A percentile compares a stretch with the other conserved stretches of the same genome.
These are phyloP conservation scores for Lentinula boryana DNA, from an alignment of 768 basidiomycete species.

Conservation along the genomic window DNA sequence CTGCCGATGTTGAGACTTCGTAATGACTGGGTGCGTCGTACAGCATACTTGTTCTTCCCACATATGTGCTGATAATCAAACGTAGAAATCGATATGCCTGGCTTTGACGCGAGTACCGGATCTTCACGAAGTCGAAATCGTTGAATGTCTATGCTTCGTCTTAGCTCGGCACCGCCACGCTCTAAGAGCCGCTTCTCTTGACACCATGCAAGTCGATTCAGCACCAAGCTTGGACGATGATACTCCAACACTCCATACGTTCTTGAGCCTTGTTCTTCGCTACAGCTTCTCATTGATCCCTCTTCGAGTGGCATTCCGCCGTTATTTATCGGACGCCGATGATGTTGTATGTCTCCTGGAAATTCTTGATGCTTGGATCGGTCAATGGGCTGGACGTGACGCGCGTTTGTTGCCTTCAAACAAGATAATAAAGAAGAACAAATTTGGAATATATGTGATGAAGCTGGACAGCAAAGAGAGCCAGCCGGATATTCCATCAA, in stretches of 20 bases:
- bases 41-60: not conserved
- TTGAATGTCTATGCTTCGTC: conserved; percentile 43
- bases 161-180: conserved; percentile 27
- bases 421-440: conserved; percentile 33
- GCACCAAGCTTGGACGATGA: conserved; percentile 5
- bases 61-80: not conserved
- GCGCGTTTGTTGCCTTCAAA: conserved; percentile 31
- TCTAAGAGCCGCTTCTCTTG: conserved; percentile 9
- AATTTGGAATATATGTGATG: conserved; percentile 32
- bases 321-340: conserved; percentile 41
- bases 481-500: not conserved
- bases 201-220: conserved; percentile 35
- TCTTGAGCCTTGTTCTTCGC: conserved; percentile 27
- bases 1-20: conserved; percentile 44
- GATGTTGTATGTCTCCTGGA: conserved; percentile 40
- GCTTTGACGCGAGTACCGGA: conserved; percentile 54
- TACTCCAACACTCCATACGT: conserved; percentile 24
- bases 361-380: conserved; percentile 46
- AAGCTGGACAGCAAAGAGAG: conserved; percentile 10
- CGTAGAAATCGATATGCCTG: conserved; percentile 31
- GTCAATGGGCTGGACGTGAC: conserved; percentile 27
- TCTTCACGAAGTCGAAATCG: conserved; percentile 58
- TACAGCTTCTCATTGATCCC: conserved; percentile 27
- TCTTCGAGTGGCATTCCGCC: conserved; percentile 47
- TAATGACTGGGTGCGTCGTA: conserved; percentile 60